phyloP scores from a whole-genome alignment of 106 monocot genomes.

The Dioscorea alata region DNA sequence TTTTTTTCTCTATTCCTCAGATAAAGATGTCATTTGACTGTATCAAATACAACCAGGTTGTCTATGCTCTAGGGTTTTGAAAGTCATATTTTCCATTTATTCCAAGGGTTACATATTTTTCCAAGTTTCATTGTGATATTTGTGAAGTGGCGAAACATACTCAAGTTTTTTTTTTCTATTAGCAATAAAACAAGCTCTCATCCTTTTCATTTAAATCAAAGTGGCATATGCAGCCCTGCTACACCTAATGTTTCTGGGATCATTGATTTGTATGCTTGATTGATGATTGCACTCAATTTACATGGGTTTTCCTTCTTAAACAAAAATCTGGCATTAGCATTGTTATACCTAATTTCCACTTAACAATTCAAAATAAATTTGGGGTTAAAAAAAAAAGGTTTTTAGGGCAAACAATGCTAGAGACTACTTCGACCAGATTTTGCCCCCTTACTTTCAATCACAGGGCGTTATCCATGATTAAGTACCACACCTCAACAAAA shows the following conservation, averaged over 20 bases:
- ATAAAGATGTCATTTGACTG: background rate
- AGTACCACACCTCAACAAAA: background rate
- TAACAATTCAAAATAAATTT: background rate
- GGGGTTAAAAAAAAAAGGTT: background rate
- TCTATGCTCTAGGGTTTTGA: conserved; percentile 1
- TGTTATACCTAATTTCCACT: background rate
- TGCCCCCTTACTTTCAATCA: background rate
- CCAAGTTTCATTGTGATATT: conserved; percentile 5
- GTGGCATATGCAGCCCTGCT: background rate
- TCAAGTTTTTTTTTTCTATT: background rate
- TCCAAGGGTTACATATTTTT: background rate
- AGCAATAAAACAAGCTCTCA: background rate
- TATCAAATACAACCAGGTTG: conserved; percentile 2
- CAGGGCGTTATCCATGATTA: background rate
- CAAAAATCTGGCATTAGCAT: background rate
- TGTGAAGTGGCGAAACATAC: conserved; percentile 7
- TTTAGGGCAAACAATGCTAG: conserved; percentile 1
- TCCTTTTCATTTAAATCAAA: background rate
- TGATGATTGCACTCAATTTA: background rate
- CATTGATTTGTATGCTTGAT: background rate
- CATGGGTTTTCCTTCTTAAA: background rate
- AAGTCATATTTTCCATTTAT: background rate
- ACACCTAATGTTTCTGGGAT: background rate
- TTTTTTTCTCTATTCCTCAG: too few relatives aligned
- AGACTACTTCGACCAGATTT: conserved; percentile 2